A percentile compares a stretch with the other conserved stretches of the same genome.
These are phyloP conservation scores for Pseudonitzschia pungens DNA, from an alignment of 108 stramenopile species.

Conservation along the genomic window DNA sequence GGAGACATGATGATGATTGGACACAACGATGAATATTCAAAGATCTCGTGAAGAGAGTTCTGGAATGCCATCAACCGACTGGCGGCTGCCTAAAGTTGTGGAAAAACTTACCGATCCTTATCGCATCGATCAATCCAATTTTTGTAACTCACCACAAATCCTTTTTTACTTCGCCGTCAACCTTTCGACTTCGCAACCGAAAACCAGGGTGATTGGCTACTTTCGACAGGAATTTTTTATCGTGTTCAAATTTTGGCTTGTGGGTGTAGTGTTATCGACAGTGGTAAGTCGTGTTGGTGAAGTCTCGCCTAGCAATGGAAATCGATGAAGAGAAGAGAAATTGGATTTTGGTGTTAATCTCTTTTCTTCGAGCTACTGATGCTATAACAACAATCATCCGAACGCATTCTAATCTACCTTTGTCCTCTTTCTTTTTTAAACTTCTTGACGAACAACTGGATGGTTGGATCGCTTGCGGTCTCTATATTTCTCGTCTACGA, in stretches of 20 bases:
- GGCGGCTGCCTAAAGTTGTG: background rate
- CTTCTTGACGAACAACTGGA: background rate
- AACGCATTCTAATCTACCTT: conserved; percentile 2
- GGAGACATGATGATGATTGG: background rate
- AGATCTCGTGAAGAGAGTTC: background rate
- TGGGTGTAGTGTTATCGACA: conserved; percentile 70
- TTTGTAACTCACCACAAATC: background rate
- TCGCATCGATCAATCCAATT: too few species aligned
- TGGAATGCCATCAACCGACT: background rate
- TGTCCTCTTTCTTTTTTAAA: background rate
- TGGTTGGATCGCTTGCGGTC: background rate
- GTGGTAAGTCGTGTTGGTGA: conserved; percentile 41
- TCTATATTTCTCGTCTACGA: too few species aligned
- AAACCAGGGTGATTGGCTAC: conserved; percentile 65
- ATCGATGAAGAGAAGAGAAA: background rate
- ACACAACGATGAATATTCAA: background rate
- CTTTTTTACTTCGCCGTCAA: background rate
- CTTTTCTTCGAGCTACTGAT: background rate
- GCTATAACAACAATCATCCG: background rate
- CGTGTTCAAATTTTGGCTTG: conserved; percentile 84
- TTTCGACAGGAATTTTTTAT: conserved; percentile 83
- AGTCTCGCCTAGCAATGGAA: background rate
- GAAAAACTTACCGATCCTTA: too few species aligned
- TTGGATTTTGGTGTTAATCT: background rate
- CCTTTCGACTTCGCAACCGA: background rate